Percentiles rank a stretch among this genome's conserved stretches.
Evolutionary conservation across 805 yeast species (phyloP).

Genomic region (Yarrowia phangngaensis): DNA sequence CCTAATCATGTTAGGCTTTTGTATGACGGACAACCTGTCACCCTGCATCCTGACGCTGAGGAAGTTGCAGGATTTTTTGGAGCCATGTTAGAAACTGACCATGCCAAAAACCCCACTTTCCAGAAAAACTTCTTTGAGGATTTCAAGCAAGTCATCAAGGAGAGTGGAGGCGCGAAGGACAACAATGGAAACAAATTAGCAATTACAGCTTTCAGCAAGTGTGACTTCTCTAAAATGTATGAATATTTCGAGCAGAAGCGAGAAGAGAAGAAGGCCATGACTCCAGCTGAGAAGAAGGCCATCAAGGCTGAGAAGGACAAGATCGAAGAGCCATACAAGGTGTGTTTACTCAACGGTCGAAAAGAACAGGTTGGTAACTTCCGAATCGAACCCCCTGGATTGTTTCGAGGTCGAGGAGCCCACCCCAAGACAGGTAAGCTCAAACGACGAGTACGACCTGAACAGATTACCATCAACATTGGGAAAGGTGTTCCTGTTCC

Average conservation of each 20-base stretch:
- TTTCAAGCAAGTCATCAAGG: slow-evolving; percentile 63
- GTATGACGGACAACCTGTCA: slow-evolving; percentile 73
- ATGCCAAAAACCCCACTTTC: slow-evolving; percentile 80
- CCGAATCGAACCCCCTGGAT: slow-evolving; percentile 92
- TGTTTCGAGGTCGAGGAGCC: slow-evolving; percentile 94
- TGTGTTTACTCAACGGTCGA: slow-evolving; percentile 78
- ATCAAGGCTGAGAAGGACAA: slow-evolving; percentile 69
- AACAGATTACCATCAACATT: slow-evolving; percentile 79
- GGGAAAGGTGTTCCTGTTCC: slow-evolving; percentile 72
- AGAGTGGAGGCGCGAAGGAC: slow-evolving; percentile 58
- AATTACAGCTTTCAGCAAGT: slow-evolving; percentile 56
- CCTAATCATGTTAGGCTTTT: slow-evolving; percentile 71
- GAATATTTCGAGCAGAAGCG: slow-evolving; percentile 65
- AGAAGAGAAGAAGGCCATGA: slow-evolving; percentile 65
- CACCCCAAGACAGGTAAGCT: slow-evolving; percentile 94
- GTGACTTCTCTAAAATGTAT: slow-evolving; percentile 75
- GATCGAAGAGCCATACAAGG: slow-evolving; percentile 74
- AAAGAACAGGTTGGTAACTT: slow-evolving; percentile 92
- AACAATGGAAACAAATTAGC: slow-evolving; percentile 40
- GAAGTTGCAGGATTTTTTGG: slow-evolving; percentile 96
- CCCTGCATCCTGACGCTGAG: slow-evolving; percentile 76
- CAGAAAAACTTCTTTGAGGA: slow-evolving; percentile 84
- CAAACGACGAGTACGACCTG: slow-evolving; percentile 82
- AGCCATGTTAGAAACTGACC: slow-evolving; percentile 83
- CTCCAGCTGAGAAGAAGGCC: slow-evolving; percentile 70